These are phyloP conservation scores for Xanthoconium separans DNA, from an alignment of 1,284 basidiomycete genomes.

Conservation along the genomic window DNA sequence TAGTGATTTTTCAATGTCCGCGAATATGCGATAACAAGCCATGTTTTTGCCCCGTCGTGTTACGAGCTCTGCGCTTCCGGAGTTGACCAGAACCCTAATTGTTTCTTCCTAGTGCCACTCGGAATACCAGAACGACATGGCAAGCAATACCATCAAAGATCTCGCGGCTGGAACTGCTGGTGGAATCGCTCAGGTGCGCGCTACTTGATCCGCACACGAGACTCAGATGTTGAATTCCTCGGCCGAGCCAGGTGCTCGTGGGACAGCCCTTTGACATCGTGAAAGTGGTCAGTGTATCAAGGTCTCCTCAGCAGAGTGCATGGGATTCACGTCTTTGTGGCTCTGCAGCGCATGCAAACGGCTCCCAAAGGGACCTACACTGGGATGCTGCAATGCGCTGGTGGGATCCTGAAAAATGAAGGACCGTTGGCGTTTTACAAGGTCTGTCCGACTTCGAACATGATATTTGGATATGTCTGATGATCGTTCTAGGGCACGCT, in stretches of 20 bases:
- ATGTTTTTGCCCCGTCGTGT: constrained; percentile 1
- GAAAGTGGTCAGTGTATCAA: constrained; percentile 74
- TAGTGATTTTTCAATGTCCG: constrained; percentile 15
- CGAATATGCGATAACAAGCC: constrained; percentile 17
- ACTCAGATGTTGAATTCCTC: constrained; percentile 6
- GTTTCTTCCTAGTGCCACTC: background rate
- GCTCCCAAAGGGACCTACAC: constrained; percentile 86
- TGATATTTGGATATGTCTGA: background rate
- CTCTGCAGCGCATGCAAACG: constrained; percentile 81
- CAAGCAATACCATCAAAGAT: constrained; percentile 64
- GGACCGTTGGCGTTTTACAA: constrained; percentile 97
- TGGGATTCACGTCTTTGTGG: constrained; percentile 5
- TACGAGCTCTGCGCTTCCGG: background rate
- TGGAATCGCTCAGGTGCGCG: constrained; percentile 80
- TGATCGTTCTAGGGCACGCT: constrained; percentile 74
- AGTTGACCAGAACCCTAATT: background rate
- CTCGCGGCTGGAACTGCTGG: constrained; percentile 84
- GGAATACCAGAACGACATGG: constrained; percentile 36
- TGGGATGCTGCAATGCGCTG: constrained; percentile 88
- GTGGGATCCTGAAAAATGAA: constrained; percentile 85
- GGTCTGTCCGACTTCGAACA: constrained; percentile 43
- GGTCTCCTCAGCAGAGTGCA: background rate
- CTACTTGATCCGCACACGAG: background rate
- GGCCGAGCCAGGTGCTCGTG: constrained; percentile 67
- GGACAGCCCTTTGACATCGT: constrained; percentile 97